Conservation (phyloP, 1,284 basidiomycete species). For the Sparassis latifolia region DNA sequence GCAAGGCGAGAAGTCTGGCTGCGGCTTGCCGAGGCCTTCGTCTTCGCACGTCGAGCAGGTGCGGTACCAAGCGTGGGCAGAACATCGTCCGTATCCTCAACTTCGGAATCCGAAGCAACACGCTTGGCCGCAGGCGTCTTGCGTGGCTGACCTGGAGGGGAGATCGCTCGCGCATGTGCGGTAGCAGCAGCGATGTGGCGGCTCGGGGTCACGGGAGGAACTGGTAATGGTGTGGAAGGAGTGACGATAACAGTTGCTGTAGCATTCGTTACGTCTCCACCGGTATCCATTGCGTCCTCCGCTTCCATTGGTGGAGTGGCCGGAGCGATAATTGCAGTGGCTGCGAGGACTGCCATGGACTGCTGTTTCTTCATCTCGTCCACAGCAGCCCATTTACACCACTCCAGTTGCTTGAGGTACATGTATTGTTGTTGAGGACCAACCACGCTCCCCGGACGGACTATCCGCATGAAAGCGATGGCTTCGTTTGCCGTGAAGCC, state of each 20-base stretch:
- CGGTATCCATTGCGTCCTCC: slow-evolving; percentile 48
- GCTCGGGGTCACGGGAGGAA: slow-evolving; percentile 74
- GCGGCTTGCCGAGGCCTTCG: slow-evolving; percentile 37
- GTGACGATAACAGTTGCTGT: slow-evolving; percentile 27
- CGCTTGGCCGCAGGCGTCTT: slow-evolving; percentile 79
- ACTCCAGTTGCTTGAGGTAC: slow-evolving; percentile 93
- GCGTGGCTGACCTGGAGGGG: slow-evolving; percentile 76
- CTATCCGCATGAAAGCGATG: slow-evolving; percentile 97
- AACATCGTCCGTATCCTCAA: slow-evolving; percentile 53
- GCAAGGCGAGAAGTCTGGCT: slow-evolving; percentile 39
- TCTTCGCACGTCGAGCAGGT: slow-evolving; percentile 32
- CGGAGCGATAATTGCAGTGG: slow-evolving; percentile 57
- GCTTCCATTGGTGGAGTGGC: slow-evolving; percentile 73
- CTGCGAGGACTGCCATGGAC: slow-evolving; percentile 31
- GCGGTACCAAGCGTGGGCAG: slow-evolving; percentile 54
- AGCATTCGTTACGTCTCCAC: slow-evolving; percentile 28
- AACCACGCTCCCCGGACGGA: slow-evolving; percentile 93
- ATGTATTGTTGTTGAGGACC: slow-evolving; percentile 94
- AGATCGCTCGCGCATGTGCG: slow-evolving; percentile 60
- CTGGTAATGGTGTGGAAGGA: slow-evolving; percentile 25
- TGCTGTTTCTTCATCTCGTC: slow-evolving; percentile 63
- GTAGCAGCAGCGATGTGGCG: slow-evolving; percentile 63
- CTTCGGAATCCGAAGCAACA: slow-evolving; percentile 53
- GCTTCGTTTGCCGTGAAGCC: slow-evolving; percentile 98
- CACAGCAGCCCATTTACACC: slow-evolving; percentile 87